Base-by-base conservation (phyloP, 2,329 filamentous ascomycete species). In the Westerdykella sp. region DNA sequence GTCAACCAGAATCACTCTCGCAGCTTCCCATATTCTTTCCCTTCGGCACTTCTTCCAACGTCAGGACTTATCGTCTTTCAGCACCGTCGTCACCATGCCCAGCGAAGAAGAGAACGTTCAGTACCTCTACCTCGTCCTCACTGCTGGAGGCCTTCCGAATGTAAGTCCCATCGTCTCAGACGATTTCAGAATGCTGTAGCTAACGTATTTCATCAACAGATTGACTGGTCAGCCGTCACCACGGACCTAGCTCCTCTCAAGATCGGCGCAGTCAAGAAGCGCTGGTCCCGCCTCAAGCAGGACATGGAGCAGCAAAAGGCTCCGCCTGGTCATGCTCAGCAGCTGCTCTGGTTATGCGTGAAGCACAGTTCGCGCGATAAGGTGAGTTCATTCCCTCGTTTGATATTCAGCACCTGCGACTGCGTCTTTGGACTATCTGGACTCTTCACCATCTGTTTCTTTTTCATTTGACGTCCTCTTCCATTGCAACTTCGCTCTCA, bases 271-370 rank as follows among this genome's bases (percentile, higher is more conserved):
- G 49, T 45, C 2, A 41, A 43, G 1, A 66, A 64, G 51, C 62
- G 64, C 16, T 65, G 61, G 62, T 60, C 56, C 6, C 59, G 64
- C 12, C 54, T 66, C n/a, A 60, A 55, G 49, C 34, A 50, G 14
- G 45, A 52, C 2, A 53, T 65, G 37, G 50, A 55, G 1, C 48
- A 49, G 6, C 53, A 49, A 11, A 57, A 59, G 23, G 32, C 6
- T 51, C 56, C 0, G 39, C 46, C 2, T 35, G 39, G 3, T 39
- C 49, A 1, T 21, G 46, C 53, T 7, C 53, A 59, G 21, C 34
- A 51, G 25, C 55, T 65, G 23, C 47, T 66, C 0, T 66, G 62
- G 63, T 40, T 60, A 1, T 52, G 53, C 13, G 16, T 65, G 13
- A 61, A 62, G 56, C 51, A 66, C 32, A 47, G 40, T 6, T 37